phyloP scores from a whole-genome alignment of 2,329 filamentous ascomycete genomes.

The Pseudogymnoascus verrucosus region DNA sequence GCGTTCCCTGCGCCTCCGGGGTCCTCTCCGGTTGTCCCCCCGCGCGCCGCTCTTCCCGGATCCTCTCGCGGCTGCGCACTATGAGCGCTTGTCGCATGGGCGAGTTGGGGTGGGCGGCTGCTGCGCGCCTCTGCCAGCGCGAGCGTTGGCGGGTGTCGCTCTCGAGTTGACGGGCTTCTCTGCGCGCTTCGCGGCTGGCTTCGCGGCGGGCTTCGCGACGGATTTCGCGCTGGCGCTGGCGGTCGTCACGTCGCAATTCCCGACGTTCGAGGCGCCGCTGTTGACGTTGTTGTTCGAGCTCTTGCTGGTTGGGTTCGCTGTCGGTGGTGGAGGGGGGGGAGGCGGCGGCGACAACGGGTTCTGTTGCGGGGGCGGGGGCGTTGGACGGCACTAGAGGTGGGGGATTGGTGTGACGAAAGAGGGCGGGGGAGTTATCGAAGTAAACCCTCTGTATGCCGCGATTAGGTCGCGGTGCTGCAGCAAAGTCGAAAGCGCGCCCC shows the following conservation, averaged over 20 bases:
- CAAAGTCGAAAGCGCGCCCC: neutral
- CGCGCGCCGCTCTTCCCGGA: neutral
- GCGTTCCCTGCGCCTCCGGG: neutral
- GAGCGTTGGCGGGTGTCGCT: neutral
- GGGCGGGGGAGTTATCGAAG: too few relatives aligned
- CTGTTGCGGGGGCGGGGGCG: neutral
- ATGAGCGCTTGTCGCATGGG: neutral
- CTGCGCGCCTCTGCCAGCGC: neutral
- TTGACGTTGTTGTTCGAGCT: neutral
- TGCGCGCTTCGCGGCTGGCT: neutral
- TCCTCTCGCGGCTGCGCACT: neutral
- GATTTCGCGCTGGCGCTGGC: neutral
- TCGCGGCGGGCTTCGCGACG: neutral
- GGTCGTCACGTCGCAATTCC: neutral
- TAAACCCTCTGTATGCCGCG: too few relatives aligned
- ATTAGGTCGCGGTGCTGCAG: neutral
- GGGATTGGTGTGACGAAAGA: too few relatives aligned
- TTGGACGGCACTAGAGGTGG: too few relatives aligned
- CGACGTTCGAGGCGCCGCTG: neutral
- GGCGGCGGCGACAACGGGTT: neutral
- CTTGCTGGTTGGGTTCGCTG: neutral
- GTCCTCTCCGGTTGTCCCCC: too few relatives aligned
- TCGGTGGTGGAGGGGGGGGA: neutral
- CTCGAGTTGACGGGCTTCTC: neutral
- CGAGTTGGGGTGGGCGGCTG: neutral